phyloP scores from a whole-genome alignment of 2,329 filamentous ascomycete species.

The Cadophora luteo-olivacea region DNA sequence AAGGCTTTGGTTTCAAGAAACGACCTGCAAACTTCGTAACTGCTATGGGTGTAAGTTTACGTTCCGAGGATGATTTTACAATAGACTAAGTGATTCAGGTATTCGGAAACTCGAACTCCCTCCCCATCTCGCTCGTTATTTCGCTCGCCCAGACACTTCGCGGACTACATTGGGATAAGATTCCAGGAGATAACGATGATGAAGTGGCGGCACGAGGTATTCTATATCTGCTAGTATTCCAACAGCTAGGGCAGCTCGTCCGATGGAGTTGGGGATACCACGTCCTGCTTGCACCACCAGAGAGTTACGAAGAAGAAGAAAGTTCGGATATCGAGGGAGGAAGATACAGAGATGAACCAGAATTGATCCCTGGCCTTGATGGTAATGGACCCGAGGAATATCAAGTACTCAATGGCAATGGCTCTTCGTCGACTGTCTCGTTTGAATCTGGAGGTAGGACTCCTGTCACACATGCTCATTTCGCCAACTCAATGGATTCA shows the following conservation, averaged over 20 bases:
- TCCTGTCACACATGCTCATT: slow-evolving; percentile 41
- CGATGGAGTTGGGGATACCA: slow-evolving; percentile 99
- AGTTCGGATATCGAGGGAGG: slow-evolving; percentile 52
- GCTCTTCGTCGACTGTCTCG: slow-evolving; percentile 34
- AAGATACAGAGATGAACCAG: slow-evolving; percentile 60
- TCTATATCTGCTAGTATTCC: slow-evolving; percentile 94
- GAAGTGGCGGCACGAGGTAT: slow-evolving; percentile 95
- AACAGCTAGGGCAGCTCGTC: slow-evolving; percentile 93
- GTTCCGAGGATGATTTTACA: not conserved
- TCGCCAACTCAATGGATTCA: slow-evolving; percentile 49
- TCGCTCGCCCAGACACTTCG: slow-evolving; percentile 91
- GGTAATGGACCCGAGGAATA: slow-evolving; percentile 51
- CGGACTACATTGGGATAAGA: slow-evolving; percentile 90
- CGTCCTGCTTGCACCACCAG: slow-evolving; percentile 86
- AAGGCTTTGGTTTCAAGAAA: slow-evolving; percentile 80
- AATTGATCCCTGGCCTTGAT: slow-evolving; percentile 56
- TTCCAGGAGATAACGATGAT: slow-evolving; percentile 92
- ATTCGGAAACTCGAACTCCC: slow-evolving; percentile 97
- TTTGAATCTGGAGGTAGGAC: slow-evolving; percentile 45
- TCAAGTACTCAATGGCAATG: slow-evolving; percentile 34
- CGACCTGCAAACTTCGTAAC: slow-evolving; percentile 92
- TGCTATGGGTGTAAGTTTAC: slow-evolving; percentile 78
- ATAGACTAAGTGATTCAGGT: slow-evolving; percentile 55
- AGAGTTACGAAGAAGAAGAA: slow-evolving; percentile 66
- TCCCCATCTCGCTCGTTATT: slow-evolving; percentile 94